These are phyloP conservation scores for Gelatoporia subvermispora DNA, from an alignment of 768 basidiomycete species.

Conservation along the genomic window DNA sequence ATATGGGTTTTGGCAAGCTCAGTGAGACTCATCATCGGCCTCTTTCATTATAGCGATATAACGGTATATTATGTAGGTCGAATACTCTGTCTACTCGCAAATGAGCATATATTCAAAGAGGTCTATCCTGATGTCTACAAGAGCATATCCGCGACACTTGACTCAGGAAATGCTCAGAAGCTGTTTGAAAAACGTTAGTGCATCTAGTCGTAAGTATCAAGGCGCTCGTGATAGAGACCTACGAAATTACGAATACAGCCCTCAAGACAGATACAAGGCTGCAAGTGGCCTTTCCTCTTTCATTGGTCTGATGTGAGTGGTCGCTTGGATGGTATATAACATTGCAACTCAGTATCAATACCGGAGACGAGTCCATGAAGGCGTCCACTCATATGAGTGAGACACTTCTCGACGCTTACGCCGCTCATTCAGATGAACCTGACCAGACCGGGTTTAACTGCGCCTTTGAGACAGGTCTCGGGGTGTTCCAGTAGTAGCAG, in stretches of 20 bases:
- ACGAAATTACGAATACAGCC: no score
- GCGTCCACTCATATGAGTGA: constrained; percentile 16
- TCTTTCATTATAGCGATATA: not conserved
- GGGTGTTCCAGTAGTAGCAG: constrained; percentile 19
- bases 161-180: constrained; percentile 10
- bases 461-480: constrained; percentile 14
- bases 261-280: not conserved
- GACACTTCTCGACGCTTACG: constrained; percentile 12
- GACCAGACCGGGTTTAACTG: constrained; percentile 13
- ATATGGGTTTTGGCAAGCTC: constrained; percentile 28
- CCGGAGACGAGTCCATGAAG: constrained; percentile 19
- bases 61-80: constrained; percentile 21
- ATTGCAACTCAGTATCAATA: not conserved
- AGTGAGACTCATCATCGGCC: constrained; percentile 22
- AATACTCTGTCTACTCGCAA: constrained; percentile 23
- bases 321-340: not conserved
- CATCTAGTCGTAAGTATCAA: no score
- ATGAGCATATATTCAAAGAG: constrained; percentile 26
- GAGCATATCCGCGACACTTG: constrained; percentile 19
- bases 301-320: constrained; percentile 8
- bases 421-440: constrained; percentile 11
- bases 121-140: constrained; percentile 24
- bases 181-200: no score
- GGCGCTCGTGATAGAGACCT: no score
- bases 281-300: constrained; percentile 19